A percentile compares a stretch with the other conserved stretches of the same genome.
Conservation (phyloP, 129 eudicot species). For the Helianthus tuberosus region DNA sequence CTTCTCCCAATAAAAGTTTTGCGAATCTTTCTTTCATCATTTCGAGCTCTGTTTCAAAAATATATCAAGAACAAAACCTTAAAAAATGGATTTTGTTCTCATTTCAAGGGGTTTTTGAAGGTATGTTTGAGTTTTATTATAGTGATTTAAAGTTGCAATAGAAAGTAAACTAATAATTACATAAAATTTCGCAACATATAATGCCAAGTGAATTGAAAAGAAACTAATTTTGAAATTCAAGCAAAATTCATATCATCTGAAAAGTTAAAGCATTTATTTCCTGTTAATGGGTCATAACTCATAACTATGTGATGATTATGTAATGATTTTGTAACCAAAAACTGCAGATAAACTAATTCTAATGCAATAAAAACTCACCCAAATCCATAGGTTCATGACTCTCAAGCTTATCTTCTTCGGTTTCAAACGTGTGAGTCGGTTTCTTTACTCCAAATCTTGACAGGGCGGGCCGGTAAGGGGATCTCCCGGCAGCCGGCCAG, state of each 20-base stretch:
- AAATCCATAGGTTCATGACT: conserved; percentile 44
- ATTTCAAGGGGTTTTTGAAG: neutral
- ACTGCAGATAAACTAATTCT: neutral
- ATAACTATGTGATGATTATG: too few relatives aligned
- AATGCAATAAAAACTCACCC: conserved; percentile 36
- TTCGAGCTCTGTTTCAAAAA: conserved; percentile 60
- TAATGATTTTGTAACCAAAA: conserved; percentile 5
- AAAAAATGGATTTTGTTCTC: neutral
- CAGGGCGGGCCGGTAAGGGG: conserved; percentile 61
- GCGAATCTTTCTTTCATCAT: conserved; percentile 97
- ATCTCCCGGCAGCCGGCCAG: conserved; percentile 63
- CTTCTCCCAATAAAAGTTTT: conserved; percentile 86
- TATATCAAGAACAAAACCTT: neutral
- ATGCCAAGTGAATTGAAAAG: neutral
- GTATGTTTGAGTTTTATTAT: neutral
- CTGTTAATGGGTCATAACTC: too few relatives aligned
- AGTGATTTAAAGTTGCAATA: neutral
- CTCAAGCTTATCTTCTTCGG: conserved; percentile 42
- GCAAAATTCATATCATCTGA: too few relatives aligned
- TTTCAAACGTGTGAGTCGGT: conserved; percentile 33
- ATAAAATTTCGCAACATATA: neutral
- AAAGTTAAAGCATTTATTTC: too few relatives aligned
- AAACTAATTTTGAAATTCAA: neutral
- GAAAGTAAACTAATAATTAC: conserved; percentile 1
- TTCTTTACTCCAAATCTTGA: conserved; percentile 53